phyloP scores from a whole-genome alignment of 1,284 basidiomycete species.

The Melampsora americana region DNA sequence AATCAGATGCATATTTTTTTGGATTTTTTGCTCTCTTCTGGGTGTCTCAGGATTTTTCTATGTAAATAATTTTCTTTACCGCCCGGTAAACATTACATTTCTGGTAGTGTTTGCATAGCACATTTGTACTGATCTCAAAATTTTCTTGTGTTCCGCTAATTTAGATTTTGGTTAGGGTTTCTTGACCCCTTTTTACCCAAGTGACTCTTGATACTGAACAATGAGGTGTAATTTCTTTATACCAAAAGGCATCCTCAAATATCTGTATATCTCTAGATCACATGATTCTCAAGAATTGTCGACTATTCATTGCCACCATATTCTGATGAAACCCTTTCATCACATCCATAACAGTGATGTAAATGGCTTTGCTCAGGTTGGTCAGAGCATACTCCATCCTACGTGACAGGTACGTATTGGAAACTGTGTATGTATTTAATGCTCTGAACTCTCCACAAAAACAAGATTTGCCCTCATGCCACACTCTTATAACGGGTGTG shows the following conservation, averaged over 20 bases:
- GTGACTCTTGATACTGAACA: too few species aligned
- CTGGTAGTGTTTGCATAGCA: too few species aligned
- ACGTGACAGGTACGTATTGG: neutral
- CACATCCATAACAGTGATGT: neutral
- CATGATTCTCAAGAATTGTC: neutral
- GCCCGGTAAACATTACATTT: too few species aligned
- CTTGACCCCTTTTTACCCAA: too few species aligned
- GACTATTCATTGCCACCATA: neutral
- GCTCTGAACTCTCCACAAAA: slow-evolving; percentile 5
- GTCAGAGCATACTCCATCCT: neutral
- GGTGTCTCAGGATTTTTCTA: too few species aligned
- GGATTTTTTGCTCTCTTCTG: too few species aligned
- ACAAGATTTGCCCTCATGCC: slow-evolving; percentile 2
- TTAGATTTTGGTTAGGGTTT: too few species aligned
- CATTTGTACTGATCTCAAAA: too few species aligned
- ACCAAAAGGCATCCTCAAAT: slow-evolving; percentile 7
- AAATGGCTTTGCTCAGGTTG: neutral
- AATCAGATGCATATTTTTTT: too few species aligned
- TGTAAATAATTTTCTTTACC: too few species aligned
- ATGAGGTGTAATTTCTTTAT: too few species aligned
- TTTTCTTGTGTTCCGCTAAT: too few species aligned
- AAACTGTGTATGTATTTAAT: neutral
- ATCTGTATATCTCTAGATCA: neutral
- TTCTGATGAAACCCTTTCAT: slow-evolving; percentile 32
- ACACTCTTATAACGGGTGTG: slow-evolving; percentile 6